phyloP scores from a whole-genome alignment of 2,329 filamentous ascomycete species.

The Fusarium goolgardi region DNA sequence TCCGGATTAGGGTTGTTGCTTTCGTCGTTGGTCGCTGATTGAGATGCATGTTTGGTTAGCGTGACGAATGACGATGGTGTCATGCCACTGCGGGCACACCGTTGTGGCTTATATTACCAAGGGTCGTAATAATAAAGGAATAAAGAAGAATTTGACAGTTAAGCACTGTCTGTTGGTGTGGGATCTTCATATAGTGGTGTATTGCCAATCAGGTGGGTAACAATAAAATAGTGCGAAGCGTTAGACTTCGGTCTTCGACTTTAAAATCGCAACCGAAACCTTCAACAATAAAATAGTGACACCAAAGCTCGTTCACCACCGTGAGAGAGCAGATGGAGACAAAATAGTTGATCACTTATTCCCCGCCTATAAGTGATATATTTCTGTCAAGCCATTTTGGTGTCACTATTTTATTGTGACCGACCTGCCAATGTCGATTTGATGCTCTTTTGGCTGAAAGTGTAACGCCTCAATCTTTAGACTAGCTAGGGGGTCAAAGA shows the following conservation, averaged over 20 bases:
- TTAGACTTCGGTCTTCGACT: too few species aligned
- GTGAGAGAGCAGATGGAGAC: too few species aligned
- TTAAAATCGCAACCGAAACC: too few species aligned
- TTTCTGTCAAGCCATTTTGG: too few species aligned
- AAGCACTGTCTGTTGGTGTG: slow-evolving; percentile 1
- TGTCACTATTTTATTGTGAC: too few species aligned
- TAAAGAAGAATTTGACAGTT: background rate
- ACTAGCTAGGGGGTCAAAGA: background rate
- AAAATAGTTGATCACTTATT: too few species aligned
- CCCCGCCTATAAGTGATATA: too few species aligned
- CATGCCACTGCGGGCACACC: slow-evolving; percentile 26
- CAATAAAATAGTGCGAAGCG: too few species aligned
- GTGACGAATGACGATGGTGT: slow-evolving; percentile 33
- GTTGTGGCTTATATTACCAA: slow-evolving; percentile 29
- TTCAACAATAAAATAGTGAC: too few species aligned
- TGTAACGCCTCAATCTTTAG: slow-evolving; percentile 32
- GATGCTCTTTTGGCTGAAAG: slow-evolving; percentile 18
- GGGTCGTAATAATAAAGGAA: slow-evolving; percentile 8
- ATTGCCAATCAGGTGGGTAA: background rate
- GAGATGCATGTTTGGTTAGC: slow-evolving; percentile 30
- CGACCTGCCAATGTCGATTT: slow-evolving; percentile 5
- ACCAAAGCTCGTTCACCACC: too few species aligned
- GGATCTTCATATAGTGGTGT: slow-evolving; percentile 10
- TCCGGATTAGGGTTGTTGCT: slow-evolving; percentile 14
- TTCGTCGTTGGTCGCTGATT: slow-evolving; percentile 26